phyloP scores from a whole-genome alignment of 371 early-diverging fungal genomes.

The Chytridium lagenaria region DNA sequence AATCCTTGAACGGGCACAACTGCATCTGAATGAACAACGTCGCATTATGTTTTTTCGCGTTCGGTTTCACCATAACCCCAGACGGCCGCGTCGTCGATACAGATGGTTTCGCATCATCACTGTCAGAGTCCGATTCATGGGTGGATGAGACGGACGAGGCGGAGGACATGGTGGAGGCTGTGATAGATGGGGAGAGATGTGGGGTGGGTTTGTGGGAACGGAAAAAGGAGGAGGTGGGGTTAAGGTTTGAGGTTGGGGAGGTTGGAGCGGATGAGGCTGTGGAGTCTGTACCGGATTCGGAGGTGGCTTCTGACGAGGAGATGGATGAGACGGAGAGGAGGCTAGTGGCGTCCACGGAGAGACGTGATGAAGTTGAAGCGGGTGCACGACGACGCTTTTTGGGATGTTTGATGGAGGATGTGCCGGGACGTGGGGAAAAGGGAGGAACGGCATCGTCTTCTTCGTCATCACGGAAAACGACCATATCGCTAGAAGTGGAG shows the following conservation, averaged over 20 bases:
- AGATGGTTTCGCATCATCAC: too few species aligned
- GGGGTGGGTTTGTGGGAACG: background rate
- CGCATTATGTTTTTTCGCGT: conserved; percentile 29
- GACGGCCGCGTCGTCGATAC: too few species aligned
- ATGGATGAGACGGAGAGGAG: background rate
- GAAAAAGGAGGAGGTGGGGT: background rate
- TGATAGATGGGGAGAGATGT: background rate
- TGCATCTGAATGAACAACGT: conserved; percentile 50
- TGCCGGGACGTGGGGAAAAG: background rate
- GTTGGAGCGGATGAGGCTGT: conserved; percentile 1
- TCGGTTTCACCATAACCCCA: background rate
- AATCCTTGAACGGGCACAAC: conserved; percentile 31
- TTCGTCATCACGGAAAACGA: conserved; percentile 2
- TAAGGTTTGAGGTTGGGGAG: background rate
- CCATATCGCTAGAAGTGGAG: background rate
- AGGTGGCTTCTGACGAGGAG: background rate
- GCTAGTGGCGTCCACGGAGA: background rate
- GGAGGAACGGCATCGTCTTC: background rate
- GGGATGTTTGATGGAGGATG: background rate
- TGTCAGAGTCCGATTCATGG: too few species aligned
- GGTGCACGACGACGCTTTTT: background rate
- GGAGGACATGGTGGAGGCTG: background rate
- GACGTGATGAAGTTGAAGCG: background rate
- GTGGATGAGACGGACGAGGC: conserved; percentile 1
- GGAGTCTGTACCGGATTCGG: background rate